Evolutionary conservation across 2,329 filamentous ascomycete species (phyloP), one percentile per base, ranked within the genome.

Genomic region (Nigrospora oryzae): DNA sequence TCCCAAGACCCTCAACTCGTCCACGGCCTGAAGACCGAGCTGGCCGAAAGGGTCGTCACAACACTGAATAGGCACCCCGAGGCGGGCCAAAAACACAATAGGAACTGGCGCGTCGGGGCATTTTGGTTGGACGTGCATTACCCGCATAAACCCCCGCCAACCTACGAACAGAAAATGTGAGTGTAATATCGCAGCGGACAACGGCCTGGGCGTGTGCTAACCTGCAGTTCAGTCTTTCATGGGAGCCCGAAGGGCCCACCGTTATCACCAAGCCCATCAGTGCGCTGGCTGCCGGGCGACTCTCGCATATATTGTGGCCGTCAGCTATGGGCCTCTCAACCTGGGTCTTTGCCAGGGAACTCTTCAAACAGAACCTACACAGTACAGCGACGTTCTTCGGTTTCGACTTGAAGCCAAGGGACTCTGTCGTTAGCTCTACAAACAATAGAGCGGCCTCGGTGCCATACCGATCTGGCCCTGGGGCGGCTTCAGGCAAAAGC

Each of bases 1-100:
- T 77, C 71, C 49, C 71, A 71, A 49, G 72, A 84, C 48, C 59
- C 56, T 13, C 60, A 71, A 37, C 63, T 73, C 11, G 63, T 75
- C 19, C 55, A 69, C 15, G 57, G 64, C 17, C 70, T 83, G 28
- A 69, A 67, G 37, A 28, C 31, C 16, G n/a, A 17, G 14, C 40
- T 46, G 6, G 43, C 46, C 23, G 40, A 55, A 54, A 75, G 73
- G 53, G 34, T 70, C 59, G 33, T 10, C 11, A 28, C 32, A 13
- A n/a, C 15, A 23, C 57, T 23, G 19, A 46, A 15, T 49, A 46
- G 40, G 40, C 55, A 37, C 37, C 49, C 42, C 52, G 4, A 2
- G 23, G 2, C 7, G 5, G 23, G 23, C 23, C 23, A 28, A 28
- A 28, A 28, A 28, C 8, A 28, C 23, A 7, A 7, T 6, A 28